Conservation (phyloP, 352 stramenopile species). For the Discostella stelligera region DNA sequence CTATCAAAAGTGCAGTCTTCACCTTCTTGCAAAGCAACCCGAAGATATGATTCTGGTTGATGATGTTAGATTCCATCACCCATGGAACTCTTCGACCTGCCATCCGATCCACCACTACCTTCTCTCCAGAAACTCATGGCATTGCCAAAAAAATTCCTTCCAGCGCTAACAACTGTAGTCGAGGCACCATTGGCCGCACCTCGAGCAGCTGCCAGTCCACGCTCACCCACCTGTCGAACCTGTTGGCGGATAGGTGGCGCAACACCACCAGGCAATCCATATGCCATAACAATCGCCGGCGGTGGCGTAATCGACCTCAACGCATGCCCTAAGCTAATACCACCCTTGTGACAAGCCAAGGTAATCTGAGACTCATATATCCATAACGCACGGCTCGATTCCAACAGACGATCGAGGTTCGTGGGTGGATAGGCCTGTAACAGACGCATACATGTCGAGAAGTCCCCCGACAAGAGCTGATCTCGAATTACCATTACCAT, state of each 20-base stretch:
- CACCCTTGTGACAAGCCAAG: constrained; percentile 68
- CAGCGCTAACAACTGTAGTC: constrained; percentile 40
- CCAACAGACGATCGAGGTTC: constrained; percentile 71
- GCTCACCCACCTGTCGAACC: constrained; percentile 38
- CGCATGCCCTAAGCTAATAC: constrained; percentile 64
- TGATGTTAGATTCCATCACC: background rate
- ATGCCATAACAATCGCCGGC: constrained; percentile 72
- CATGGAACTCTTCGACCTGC: constrained; percentile 11
- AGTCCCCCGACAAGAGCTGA: constrained; percentile 72
- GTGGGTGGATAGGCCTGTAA: constrained; percentile 71
- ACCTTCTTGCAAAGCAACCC: no score
- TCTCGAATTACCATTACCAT: constrained; percentile 84
- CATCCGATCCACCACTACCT: constrained; percentile 17
- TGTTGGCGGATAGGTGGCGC: constrained; percentile 45
- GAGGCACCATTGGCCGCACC: constrained; percentile 42
- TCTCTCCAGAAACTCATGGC: constrained; percentile 48
- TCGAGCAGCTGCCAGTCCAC: constrained; percentile 33
- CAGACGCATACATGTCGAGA: constrained; percentile 65
- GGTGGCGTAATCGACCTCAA: constrained; percentile 64
- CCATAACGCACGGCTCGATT: constrained; percentile 68
- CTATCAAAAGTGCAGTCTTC: no score
- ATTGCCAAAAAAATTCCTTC: constrained; percentile 48
- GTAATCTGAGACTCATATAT: constrained; percentile 81
- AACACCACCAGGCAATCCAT: constrained; percentile 62
- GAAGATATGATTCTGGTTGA: no score